These are phyloP conservation scores for rapeseed (Brassica napus) DNA, from an alignment of 345 rosid genomes.

Conservation along the genomic window DNA sequence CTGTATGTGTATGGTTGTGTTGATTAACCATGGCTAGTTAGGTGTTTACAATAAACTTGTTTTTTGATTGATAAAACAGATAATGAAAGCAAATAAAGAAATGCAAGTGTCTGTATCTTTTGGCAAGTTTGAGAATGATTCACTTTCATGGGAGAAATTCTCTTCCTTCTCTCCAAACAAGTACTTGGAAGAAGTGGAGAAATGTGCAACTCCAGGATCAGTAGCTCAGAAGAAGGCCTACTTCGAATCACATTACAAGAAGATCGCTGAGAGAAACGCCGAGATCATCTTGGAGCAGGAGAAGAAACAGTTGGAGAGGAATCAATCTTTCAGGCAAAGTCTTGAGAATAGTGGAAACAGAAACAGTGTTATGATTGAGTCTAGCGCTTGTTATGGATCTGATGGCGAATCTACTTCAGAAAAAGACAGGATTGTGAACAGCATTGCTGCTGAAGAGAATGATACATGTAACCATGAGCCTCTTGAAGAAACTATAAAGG, in stretches of 20 bases:
- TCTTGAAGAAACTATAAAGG: conserved; percentile 42
- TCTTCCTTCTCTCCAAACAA: conserved; percentile 86
- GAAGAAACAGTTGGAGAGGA: conserved; percentile 52
- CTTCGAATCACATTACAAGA: conserved; percentile 97
- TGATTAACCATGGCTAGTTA: conserved; percentile 15
- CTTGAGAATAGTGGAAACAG: background rate
- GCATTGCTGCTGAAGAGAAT: conserved; percentile 38
- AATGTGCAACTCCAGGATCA: conserved; percentile 92
- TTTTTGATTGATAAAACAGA: conserved; percentile 33
- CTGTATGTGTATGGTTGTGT: conserved; percentile 14
- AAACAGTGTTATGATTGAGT: conserved; percentile 18
- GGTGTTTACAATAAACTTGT: conserved; percentile 6
- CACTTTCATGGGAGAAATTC: conserved; percentile 90
- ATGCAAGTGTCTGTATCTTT: conserved; percentile 78
- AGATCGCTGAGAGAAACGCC: conserved; percentile 76
- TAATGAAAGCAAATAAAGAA: conserved; percentile 46
- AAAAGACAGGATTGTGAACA: conserved; percentile 32
- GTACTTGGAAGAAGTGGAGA: conserved; percentile 93
- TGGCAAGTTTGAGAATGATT: conserved; percentile 83
- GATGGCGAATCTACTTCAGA: conserved; percentile 36
- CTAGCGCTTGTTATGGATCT: conserved; percentile 21
- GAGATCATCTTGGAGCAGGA: conserved; percentile 58
- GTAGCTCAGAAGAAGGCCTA: conserved; percentile 93
- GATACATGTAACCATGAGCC: conserved; percentile 19
- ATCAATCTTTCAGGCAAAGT: conserved; percentile 25